Percentiles rank a stretch among this genome's conserved stretches.
phyloP scores from a whole-genome alignment of 2,329 filamentous ascomycete genomes.

The Exophiala phaeomuriformis region DNA sequence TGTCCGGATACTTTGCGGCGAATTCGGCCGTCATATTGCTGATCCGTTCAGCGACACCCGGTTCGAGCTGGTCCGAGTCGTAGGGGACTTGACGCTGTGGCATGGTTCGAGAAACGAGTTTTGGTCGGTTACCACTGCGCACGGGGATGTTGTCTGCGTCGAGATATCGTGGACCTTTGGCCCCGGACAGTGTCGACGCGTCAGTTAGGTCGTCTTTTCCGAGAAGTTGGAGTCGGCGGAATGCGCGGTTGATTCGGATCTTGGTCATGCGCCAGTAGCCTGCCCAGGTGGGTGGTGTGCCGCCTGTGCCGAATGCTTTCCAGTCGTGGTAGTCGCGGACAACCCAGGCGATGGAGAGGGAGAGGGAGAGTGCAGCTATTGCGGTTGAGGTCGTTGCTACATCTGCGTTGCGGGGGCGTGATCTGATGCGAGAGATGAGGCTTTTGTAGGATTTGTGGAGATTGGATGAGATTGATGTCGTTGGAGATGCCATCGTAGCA shows the following conservation, averaged over 20 bases:
- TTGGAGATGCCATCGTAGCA: too few species aligned
- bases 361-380: neutral
- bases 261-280: conserved; percentile 25
- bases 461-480: neutral
- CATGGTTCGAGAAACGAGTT: conserved; percentile 19
- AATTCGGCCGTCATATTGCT: conserved; percentile 7
- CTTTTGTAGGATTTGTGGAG: conserved; percentile 8
- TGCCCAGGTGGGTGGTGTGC: conserved; percentile 22
- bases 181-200: conserved; percentile 11
- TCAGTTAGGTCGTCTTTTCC: conserved; percentile 17
- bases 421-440: conserved; percentile 3
- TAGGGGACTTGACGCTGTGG: conserved; percentile 23
- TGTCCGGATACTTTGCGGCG: conserved; percentile 10
- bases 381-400: conserved; percentile 8
- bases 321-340: conserved; percentile 20
- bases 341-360: conserved; percentile 17
- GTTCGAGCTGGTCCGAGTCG: conserved; percentile 2
- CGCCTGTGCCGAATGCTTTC: conserved; percentile 23
- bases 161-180: conserved; percentile 14
- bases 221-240: conserved; percentile 14
- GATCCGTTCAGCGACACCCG: conserved; percentile 13
- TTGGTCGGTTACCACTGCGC: conserved; percentile 12
- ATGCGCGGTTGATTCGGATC: conserved; percentile 13
- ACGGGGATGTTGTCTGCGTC: conserved; percentile 6
- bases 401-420: conserved; percentile 11